Evolutionary conservation across 352 stramenopile species (phyloP).

Genomic region (Phytophthora crassamura): DNA sequence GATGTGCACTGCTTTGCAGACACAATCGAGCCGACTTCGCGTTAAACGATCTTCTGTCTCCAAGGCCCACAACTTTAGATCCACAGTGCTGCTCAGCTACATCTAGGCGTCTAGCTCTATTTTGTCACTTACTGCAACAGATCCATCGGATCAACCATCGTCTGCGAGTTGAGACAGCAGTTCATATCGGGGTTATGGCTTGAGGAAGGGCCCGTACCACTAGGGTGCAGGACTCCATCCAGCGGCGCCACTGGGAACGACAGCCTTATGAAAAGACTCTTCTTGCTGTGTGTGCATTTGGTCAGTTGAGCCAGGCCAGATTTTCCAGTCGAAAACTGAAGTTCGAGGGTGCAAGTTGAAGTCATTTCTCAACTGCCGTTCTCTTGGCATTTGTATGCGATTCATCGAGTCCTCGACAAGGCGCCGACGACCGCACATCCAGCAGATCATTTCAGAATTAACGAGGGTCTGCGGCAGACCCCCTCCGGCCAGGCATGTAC

Average conservation of each 20-base stretch:
- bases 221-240: too few species aligned
- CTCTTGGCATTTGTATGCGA: conserved; percentile 9
- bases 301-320: background rate
- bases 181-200: background rate
- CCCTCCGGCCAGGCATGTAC: conserved; percentile 19
- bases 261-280: background rate
- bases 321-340: conserved; percentile 1
- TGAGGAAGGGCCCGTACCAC: background rate
- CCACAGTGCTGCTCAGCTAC: too few species aligned
- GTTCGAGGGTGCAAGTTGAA: conserved; percentile 1
- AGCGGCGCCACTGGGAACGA: too few species aligned
- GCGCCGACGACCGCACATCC: too few species aligned
- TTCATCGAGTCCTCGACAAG: background rate
- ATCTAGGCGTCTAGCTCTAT: too few species aligned
- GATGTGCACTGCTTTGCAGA: too few species aligned
- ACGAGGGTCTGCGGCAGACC: background rate
- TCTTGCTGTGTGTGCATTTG: background rate
- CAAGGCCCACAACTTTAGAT: too few species aligned
- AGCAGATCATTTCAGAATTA: conserved; percentile 7
- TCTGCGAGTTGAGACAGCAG: background rate
- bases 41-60: too few species aligned
- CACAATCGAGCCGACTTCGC: too few species aligned
- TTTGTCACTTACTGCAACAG: too few species aligned
- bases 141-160: too few species aligned
- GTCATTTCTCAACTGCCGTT: conserved; percentile 7